Conservation (phyloP, 2,329 filamentous ascomycete genomes). For the Boeremia exigua region DNA sequence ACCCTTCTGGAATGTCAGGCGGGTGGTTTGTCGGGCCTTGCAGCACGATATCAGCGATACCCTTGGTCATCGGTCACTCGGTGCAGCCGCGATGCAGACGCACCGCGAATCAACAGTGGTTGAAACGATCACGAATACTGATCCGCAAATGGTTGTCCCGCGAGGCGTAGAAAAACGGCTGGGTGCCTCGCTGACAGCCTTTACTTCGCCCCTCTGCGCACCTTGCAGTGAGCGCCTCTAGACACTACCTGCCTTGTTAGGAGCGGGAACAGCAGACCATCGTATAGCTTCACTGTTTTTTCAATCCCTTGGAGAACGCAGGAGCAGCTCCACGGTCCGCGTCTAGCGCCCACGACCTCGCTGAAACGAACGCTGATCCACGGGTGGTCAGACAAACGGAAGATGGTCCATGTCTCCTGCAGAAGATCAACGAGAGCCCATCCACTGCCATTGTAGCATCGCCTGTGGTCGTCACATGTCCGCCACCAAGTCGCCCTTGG, state of each 20-base stretch:
- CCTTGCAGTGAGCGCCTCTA: neutral
- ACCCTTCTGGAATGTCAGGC: conserved; percentile 18
- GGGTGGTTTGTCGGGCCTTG: neutral
- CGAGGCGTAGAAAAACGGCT: conserved; percentile 1
- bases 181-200: neutral
- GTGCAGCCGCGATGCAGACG: neutral
- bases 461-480: too few species aligned
- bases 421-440: neutral
- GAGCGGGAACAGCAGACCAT: neutral
- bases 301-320: neutral
- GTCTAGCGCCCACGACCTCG: neutral
- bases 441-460: too few species aligned
- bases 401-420: neutral
- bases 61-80: neutral
- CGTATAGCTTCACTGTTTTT: neutral
- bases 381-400: neutral
- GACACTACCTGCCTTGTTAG: conserved; percentile 12
- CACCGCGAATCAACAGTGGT: neutral
- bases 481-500: too few species aligned
- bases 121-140: neutral
- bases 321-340: neutral
- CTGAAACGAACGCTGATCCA: neutral
- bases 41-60: conserved; percentile 3
- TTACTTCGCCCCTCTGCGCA: neutral
- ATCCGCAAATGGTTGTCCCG: neutral